Conservation (phyloP, 1,284 basidiomycete species). For the Ganoderma lucidum region DNA sequence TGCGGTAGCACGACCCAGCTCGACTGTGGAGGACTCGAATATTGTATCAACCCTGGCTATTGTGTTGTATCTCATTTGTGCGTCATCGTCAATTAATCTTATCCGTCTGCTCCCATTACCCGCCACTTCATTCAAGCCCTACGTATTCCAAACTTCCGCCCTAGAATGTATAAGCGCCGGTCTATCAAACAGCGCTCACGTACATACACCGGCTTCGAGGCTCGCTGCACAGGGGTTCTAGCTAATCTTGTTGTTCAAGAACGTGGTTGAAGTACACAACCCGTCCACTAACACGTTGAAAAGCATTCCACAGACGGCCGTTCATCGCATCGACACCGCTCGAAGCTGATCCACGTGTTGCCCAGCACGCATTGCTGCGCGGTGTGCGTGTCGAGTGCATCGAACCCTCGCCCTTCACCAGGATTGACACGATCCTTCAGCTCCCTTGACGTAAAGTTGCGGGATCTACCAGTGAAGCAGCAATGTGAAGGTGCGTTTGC, state of each 20-base stretch:
- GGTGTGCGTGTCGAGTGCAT: conserved; percentile 5
- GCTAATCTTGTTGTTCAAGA: not conserved
- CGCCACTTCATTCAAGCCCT: not conserved
- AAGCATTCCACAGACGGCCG: not conserved
- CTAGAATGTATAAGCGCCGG: not conserved
- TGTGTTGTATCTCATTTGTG: conserved; percentile 22
- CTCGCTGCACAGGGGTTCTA: not conserved
- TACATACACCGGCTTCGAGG: not conserved
- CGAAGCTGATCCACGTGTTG: conserved; percentile 18
- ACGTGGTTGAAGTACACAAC: conserved; percentile 5
- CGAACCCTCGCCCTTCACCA: conserved; percentile 8
- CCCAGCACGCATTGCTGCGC: conserved; percentile 9
- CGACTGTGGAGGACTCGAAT: conserved; percentile 14
- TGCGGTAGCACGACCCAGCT: conserved; percentile 7
- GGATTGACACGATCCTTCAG: not conserved
- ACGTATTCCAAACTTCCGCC: not conserved
- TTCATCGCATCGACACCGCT: not conserved
- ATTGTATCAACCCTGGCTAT: conserved; percentile 24
- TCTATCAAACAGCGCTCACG: not conserved
- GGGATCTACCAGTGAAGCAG: conserved; percentile 10
- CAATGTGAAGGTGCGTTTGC: conserved; percentile 4
- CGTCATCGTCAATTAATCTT: conserved; percentile 14
- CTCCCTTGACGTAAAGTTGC: conserved; percentile 8
- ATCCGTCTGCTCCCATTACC: not conserved
- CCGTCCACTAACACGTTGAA: not conserved